A percentile compares a stretch with the other conserved stretches of the same genome.
Evolutionary conservation across 2,329 filamentous ascomycete genomes (phyloP).

Genomic region (Aspergillus sp.): DNA sequence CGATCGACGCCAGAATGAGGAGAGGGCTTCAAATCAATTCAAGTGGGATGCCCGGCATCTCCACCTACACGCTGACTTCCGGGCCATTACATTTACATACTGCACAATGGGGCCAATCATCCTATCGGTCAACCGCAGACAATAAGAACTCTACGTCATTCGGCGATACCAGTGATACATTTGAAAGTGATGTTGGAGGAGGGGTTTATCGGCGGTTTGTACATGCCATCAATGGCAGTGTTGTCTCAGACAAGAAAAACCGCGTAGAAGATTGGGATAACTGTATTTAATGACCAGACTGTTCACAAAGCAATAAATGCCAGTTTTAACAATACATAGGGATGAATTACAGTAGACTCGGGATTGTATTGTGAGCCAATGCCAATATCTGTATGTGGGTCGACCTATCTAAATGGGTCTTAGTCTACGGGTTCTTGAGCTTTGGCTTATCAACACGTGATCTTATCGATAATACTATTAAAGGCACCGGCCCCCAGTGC

Average conservation of each 20-base stretch:
- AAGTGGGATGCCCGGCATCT: constrained; percentile 47
- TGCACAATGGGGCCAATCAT: constrained; percentile 29
- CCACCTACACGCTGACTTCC: constrained; percentile 59
- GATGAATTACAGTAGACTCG: too few species aligned
- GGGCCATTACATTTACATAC: constrained; percentile 27
- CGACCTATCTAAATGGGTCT: background rate
- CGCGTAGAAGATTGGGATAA: background rate
- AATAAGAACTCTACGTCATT: constrained; percentile 24
- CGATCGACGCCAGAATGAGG: constrained; percentile 49
- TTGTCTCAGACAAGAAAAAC: constrained; percentile 19
- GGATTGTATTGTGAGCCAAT: background rate
- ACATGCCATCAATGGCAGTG: constrained; percentile 27
- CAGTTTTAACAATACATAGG: too few species aligned
- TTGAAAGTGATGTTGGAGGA: constrained; percentile 23
- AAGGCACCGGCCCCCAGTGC: background rate
- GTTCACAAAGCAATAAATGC: too few species aligned
- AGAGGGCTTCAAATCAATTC: constrained; percentile 49
- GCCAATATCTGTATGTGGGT: background rate
- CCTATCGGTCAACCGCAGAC: constrained; percentile 22
- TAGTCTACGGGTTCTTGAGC: background rate
- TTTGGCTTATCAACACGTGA: constrained; percentile 20
- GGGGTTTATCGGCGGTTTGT: constrained; percentile 22
- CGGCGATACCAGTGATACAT: constrained; percentile 30
- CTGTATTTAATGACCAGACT: too few species aligned
- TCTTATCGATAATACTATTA: constrained; percentile 13